Percentiles rank a stretch among this genome's conserved stretches.
phyloP scores from a whole-genome alignment of 177 flowering plant species.

The Vitis hybrid region DNA sequence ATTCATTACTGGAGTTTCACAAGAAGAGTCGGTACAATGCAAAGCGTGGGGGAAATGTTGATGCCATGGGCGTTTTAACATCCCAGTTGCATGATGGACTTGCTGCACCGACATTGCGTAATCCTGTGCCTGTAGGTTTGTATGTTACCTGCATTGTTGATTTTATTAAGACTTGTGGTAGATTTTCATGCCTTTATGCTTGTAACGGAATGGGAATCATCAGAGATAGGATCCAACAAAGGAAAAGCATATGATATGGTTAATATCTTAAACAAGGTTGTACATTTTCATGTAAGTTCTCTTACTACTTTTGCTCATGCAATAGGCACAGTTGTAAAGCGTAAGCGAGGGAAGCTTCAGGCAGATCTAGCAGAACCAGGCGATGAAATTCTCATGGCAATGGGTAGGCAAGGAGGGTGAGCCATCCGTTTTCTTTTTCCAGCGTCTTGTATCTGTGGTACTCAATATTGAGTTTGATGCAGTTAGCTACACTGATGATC shows the following conservation, averaged over 20 bases:
- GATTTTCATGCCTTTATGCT: neutral
- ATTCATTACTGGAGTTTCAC: conserved; percentile 81
- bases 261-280: neutral
- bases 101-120: conserved; percentile 74
- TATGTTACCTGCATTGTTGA: conserved; percentile 2
- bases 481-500: neutral
- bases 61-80: conserved; percentile 43
- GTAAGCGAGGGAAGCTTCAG: conserved; percentile 76
- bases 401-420: conserved; percentile 99
- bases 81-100: conserved; percentile 65
- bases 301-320: conserved; percentile 9
- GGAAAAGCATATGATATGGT: neutral
- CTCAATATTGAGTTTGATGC: neutral
- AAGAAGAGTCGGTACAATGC: conserved; percentile 40
- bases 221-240: neutral
- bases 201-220: neutral
- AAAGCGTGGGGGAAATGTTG: too few species aligned
- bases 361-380: conserved; percentile 88
- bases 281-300: neutral
- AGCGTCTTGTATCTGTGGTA: neutral
- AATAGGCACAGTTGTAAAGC: conserved; percentile 90
- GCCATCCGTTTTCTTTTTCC: conserved; percentile 5
- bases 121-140: conserved; percentile 97
- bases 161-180: neutral
- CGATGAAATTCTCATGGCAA: conserved; percentile 82